Percentiles rank a stretch among this genome's conserved stretches.
These are phyloP conservation scores for Globisporangium ultimum DNA, from an alignment of 352 stramenopile species.

Conservation along the genomic window DNA sequence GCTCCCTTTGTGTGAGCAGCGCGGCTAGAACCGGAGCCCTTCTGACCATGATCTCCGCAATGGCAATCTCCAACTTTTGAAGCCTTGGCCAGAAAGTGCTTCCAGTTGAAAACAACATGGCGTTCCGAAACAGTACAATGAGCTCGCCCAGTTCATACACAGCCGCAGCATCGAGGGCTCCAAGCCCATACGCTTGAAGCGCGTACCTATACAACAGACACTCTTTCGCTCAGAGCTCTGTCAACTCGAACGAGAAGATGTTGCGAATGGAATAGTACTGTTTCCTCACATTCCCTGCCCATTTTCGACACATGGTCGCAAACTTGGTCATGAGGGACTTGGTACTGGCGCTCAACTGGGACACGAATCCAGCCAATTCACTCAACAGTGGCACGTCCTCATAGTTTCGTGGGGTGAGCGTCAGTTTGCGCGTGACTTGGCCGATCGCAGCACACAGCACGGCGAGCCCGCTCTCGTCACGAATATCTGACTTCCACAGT, in stretches of 20 bases:
- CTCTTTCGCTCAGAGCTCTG: slow-evolving; percentile 29
- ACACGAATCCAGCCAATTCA: slow-evolving; percentile 8
- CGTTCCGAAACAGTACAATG: slow-evolving; percentile 41
- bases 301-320: slow-evolving; percentile 8
- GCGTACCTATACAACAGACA: slow-evolving; percentile 45
- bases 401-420: slow-evolving; percentile 7
- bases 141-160: slow-evolving; percentile 36
- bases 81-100: slow-evolving; percentile 3
- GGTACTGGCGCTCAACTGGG: neutral
- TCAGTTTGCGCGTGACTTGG: slow-evolving; percentile 1
- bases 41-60: slow-evolving; percentile 36
- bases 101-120: slow-evolving; percentile 10
- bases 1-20: slow-evolving; percentile 7
- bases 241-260: slow-evolving; percentile 5
- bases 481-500: slow-evolving; percentile 44
- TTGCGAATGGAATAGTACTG: slow-evolving; percentile 6
- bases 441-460: slow-evolving; percentile 22
- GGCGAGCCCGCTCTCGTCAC: neutral
- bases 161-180: neutral
- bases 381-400: slow-evolving; percentile 7
- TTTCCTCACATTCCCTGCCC: slow-evolving; percentile 3
- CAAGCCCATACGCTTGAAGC: slow-evolving; percentile 25
- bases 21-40: slow-evolving; percentile 13
- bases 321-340: neutral
- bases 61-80: neutral